A percentile compares a stretch with the other conserved stretches of the same genome.
Evolutionary conservation across 2,329 filamentous ascomycete species (phyloP).

Genomic region (Bipolaris sorokiniana): DNA sequence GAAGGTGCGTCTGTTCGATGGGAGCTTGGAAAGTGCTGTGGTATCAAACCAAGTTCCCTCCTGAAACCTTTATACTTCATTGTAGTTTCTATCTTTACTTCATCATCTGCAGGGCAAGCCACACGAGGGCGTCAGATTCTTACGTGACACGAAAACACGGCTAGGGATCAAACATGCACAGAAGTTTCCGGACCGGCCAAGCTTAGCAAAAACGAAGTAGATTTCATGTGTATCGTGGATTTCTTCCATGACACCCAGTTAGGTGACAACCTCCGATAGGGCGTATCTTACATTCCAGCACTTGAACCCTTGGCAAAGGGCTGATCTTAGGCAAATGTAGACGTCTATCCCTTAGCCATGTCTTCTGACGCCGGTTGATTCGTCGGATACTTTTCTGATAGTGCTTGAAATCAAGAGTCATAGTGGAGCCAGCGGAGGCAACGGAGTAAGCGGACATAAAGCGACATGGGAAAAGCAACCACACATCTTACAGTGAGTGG

Average conservation of each 20-base stretch:
- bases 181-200: background rate
- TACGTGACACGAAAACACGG: background rate
- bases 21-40: background rate
- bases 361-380: background rate
- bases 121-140: conserved; percentile 2
- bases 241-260: background rate
- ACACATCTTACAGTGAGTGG: background rate
- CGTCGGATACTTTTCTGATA: background rate
- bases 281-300: background rate
- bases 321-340: background rate
- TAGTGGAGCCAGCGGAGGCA: background rate
- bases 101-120: background rate
- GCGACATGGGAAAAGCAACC: conserved; percentile 4
- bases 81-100: background rate
- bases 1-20: background rate
- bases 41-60: background rate
- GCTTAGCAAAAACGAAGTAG: background rate
- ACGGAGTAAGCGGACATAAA: conserved; percentile 14
- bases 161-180: background rate
- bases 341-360: background rate
- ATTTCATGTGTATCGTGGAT: background rate
- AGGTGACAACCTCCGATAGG: background rate
- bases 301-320: background rate
- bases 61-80: background rate
- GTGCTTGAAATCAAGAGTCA: background rate